These are phyloP conservation scores for Candida labiduridarum DNA, from an alignment of 1,139 yeast genomes.

Conservation along the genomic window DNA sequence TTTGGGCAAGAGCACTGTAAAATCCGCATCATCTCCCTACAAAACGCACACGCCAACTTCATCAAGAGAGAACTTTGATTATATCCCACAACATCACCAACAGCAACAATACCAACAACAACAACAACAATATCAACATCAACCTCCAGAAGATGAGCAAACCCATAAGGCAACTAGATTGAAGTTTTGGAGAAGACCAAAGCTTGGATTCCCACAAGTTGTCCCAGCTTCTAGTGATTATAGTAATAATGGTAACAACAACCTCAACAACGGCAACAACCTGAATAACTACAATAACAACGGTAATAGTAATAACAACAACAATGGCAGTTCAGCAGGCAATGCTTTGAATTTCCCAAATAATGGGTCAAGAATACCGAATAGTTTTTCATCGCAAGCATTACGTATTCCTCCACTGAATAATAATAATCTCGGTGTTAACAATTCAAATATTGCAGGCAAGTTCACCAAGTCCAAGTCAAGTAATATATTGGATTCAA, in stretches of 20 bases:
- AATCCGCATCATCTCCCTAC: conserved; percentile 13
- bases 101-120: conserved; percentile 7
- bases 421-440: background rate
- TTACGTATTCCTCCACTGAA: conserved; percentile 11
- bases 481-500: conserved; percentile 47
- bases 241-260: conserved; percentile 8
- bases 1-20: conserved; percentile 7
- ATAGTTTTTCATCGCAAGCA: conserved; percentile 14
- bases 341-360: conserved; percentile 2
- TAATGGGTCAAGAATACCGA: conserved; percentile 9
- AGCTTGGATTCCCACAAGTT: conserved; percentile 23
- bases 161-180: conserved; percentile 49
- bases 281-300: conserved; percentile 8
- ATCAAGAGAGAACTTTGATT: conserved; percentile 7
- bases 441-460: conserved; percentile 3
- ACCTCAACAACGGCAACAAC: conserved; percentile 2
- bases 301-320: background rate
- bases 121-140: conserved; percentile 7
- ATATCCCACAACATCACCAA: conserved; percentile 1
- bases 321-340: background rate
- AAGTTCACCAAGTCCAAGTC: conserved; percentile 46
- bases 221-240: conserved; percentile 11
- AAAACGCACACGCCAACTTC: conserved; percentile 6
- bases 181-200: conserved; percentile 59
- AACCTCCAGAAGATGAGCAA: conserved; percentile 31